phyloP scores from a whole-genome alignment of 768 basidiomycete species.

The Trametes elegans region DNA sequence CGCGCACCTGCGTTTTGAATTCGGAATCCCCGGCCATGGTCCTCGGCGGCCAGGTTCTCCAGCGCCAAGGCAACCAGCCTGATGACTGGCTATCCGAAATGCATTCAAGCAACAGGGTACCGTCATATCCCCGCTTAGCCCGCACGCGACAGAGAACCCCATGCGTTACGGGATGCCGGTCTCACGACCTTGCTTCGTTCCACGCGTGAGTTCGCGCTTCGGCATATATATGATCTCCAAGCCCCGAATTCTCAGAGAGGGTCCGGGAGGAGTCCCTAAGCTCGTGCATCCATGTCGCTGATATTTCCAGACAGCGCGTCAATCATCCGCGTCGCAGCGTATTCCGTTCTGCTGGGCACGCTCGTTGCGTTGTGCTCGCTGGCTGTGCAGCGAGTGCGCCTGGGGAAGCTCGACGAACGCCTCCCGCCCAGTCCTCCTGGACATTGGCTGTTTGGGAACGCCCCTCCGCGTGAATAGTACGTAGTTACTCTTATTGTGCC shows the following conservation, averaged over 20 bases:
- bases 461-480: constrained; percentile 11
- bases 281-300: neutral
- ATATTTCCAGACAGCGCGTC: no score
- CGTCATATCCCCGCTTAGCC: no score
- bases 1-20: no score
- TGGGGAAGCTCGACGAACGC: neutral
- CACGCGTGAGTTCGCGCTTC: no score
- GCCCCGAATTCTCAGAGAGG: neutral
- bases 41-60: no score
- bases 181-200: no score
- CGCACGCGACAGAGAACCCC: no score
- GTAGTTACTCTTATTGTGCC: neutral
- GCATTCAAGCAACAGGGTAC: no score
- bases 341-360: neutral
- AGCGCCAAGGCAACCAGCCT: no score
- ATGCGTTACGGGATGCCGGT: no score
- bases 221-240: neutral
- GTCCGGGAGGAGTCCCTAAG: neutral
- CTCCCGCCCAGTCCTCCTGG: constrained; percentile 23
- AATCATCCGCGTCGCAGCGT: neutral
- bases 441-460: constrained; percentile 22
- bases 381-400: neutral
- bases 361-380: neutral
- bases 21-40: no score
- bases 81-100: no score